Evolutionary conservation across 2,329 filamentous ascomycete genomes (phyloP), one percentile per base, ranked within the genome.

Genomic region (Cladophialophora yegresii): DNA sequence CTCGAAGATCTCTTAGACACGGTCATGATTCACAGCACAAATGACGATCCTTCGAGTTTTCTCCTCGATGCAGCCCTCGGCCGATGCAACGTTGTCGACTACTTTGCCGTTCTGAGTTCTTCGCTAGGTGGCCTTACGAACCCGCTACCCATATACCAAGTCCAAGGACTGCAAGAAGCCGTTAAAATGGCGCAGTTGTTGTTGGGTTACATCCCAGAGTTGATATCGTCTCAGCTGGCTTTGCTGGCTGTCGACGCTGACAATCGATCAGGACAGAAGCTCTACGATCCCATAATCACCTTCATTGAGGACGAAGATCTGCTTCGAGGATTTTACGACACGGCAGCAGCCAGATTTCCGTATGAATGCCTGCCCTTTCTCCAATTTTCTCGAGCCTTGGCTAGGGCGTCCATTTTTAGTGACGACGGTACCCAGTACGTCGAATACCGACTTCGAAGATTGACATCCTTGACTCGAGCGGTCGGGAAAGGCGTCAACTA

Each of bases 301-400:
- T 85, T 89, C 67, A 76, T 88, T 26, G 77, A 82, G 20, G 85
- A 90, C 67, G 75, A 80, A 22, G 72, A 80, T 6, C 76, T 92
- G 20, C 81, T 89, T 72, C 81, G 79, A 30, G 75, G 77, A 20
- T 76, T 89, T 67, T 85, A 96, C 33, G 80, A 85, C 56, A 85
- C 90, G 73, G 87, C 93, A 6, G 83, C 89, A 50, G 84, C 85
- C 65, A 87, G 93, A 61, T 97, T 92, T 73, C 93, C 93, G 0
- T 93, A 91, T 75, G 93, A 97, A 77, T 88, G 91, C 54, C 77
- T 87, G 2, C 92, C 93, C 0, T 91, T 96, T 71, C 78, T 96
- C 65, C 86, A 84, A 59, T 79, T 96, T 45, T 89, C 87, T 73
- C 87, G 87, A 61, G 85, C 84, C 45, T 78, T 96, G 16, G 84